Evolutionary conservation across 176 grass and related monocot genomes (phyloP).

Genomic region (Poa annua): DNA sequence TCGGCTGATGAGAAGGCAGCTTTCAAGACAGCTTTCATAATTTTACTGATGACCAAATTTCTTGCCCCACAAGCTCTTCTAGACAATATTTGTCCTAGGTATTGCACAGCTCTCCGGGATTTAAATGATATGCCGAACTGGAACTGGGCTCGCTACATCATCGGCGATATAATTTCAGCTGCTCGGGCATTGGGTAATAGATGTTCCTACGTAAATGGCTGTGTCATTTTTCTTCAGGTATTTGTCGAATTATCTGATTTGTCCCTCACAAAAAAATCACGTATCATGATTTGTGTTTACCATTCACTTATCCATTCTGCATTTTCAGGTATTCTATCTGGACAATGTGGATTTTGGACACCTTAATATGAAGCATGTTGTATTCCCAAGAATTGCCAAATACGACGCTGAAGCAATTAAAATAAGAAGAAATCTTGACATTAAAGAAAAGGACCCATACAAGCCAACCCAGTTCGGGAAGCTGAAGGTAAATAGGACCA

Average conservation of each 20-base stretch:
- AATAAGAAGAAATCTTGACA: background rate
- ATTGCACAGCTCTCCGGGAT: background rate
- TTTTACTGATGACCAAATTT: background rate
- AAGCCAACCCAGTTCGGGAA: background rate
- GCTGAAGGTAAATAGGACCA: background rate
- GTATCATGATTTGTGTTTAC: background rate
- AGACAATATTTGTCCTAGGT: slow-evolving; percentile 4
- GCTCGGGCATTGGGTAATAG: background rate
- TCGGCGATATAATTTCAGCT: background rate
- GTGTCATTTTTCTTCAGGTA: background rate
- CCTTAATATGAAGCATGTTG: background rate
- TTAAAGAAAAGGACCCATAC: background rate
- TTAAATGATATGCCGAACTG: background rate
- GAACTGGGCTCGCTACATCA: background rate
- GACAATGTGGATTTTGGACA: background rate
- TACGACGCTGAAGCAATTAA: background rate
- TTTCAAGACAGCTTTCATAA: background rate
- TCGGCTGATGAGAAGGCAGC: background rate
- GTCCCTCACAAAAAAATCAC: background rate
- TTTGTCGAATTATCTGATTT: background rate
- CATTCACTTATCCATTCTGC: background rate
- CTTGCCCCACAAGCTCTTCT: background rate
- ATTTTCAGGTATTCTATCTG: background rate
- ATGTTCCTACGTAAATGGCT: background rate
- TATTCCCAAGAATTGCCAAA: background rate